Evolutionary conservation across 352 stramenopile species (phyloP), one percentile per base, ranked within the genome.

Genomic region (Phytophthora sp.): DNA sequence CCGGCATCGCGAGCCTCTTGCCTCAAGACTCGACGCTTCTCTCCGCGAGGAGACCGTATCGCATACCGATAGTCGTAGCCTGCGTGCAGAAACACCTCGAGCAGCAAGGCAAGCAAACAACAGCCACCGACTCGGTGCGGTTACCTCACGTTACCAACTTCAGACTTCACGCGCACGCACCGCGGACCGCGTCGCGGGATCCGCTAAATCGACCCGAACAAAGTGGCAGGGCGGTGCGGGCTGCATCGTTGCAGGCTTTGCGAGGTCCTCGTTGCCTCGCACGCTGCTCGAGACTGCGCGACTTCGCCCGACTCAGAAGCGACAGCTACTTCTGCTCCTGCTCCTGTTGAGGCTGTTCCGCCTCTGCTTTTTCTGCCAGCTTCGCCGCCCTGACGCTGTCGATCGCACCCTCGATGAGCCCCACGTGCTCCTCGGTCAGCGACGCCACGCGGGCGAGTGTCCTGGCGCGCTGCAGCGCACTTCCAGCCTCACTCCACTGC

Each of bases 401-500:
- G 43, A 68, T 71, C 18, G 63, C 53, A 49, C 12, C 34, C 59
- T 66, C 35, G 37, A 77, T 77, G 24, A 72, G 49, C 26, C 45
- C 24, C 34, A 68, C 11, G 32, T 77, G 49, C n/a, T 77, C 59
- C 3, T 49, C 44, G 9, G 58, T 62, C 28, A 77, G 27, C 20
- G 50, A 61, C 9, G 59, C 64, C 24, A 46, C 20, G n/a, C 59
- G 64, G 13, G 64, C 69, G 24, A 77, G 54, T 1, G 43, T 68
- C 50, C 44, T 48, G 7, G 72, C 63, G 20, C 68, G 72, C 26
- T 67, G 55, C 43, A 80, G 45, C 8, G 56, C 46, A 5, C 21
- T 31, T 10, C 45, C 38, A 7, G 72, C 72, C 12, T 77, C 67
- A n/a, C 23, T 35, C 44, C 51, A 73, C n/a, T 59, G 72, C 59